These are phyloP conservation scores for Globisporangium takayamanum DNA, from an alignment of 352 stramenopile species.

Conservation along the genomic window DNA sequence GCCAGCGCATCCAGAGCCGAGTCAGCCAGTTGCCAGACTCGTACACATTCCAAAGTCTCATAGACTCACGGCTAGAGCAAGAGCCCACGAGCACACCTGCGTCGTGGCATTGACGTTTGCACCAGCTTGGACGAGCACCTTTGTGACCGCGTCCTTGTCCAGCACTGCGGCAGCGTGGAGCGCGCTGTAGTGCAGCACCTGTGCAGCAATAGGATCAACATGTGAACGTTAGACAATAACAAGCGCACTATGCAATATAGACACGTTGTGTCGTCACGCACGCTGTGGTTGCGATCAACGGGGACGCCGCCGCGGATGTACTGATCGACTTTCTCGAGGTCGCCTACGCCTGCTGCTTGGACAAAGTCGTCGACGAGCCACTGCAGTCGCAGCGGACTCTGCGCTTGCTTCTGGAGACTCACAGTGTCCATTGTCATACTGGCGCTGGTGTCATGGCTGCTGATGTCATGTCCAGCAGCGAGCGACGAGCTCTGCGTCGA, in stretches of 20 bases:
- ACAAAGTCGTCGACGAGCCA: constrained; percentile 62
- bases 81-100: constrained; percentile 14
- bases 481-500: not conserved
- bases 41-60: too few relatives aligned
- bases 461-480: not conserved
- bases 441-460: not conserved
- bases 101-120: constrained; percentile 30
- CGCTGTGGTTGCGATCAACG: constrained; percentile 46
- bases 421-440: not conserved
- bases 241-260: not conserved
- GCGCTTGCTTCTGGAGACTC: constrained; percentile 36
- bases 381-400: constrained; percentile 39
- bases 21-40: not conserved
- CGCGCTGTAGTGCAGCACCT: constrained; percentile 45
- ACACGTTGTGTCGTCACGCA: constrained; percentile 2
- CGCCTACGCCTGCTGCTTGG: constrained; percentile 28
- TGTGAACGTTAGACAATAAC: too few relatives aligned
- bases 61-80: not conserved
- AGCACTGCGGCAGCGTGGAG: constrained; percentile 40
- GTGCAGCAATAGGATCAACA: not conserved
- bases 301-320: constrained; percentile 49
- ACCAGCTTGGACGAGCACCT: constrained; percentile 39
- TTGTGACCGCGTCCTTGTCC: constrained; percentile 23
- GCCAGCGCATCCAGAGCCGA: not conserved
- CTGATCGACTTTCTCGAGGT: constrained; percentile 36